Evolutionary conservation across 768 basidiomycete species (phyloP).

Genomic region (Mycena filopes): DNA sequence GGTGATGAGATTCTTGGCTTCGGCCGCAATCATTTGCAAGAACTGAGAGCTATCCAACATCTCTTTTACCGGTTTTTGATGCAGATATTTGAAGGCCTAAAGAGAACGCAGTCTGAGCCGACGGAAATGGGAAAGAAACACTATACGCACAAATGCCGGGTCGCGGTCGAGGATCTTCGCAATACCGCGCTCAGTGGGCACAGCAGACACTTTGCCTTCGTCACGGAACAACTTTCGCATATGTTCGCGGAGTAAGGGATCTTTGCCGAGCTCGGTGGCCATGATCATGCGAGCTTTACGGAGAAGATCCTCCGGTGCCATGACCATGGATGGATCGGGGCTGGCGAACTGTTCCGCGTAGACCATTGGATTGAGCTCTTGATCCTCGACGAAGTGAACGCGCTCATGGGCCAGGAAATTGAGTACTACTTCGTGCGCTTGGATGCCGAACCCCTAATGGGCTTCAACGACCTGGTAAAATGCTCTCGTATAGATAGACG

Average conservation of each 20-base stretch:
- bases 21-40: slow-evolving; percentile 90
- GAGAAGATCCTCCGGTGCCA: slow-evolving; percentile 74
- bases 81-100: slow-evolving; percentile 95
- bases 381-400: slow-evolving; percentile 81
- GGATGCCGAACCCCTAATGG: slow-evolving; percentile 83
- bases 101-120: slow-evolving; percentile 11
- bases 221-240: slow-evolving; percentile 81
- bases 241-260: slow-evolving; percentile 85
- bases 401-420: slow-evolving; percentile 76
- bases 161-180: slow-evolving; percentile 81
- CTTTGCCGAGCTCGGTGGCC: slow-evolving; percentile 91
- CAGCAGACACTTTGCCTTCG: slow-evolving; percentile 80
- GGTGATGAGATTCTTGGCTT: slow-evolving; percentile 87
- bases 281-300: slow-evolving; percentile 84
- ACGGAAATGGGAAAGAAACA: neutral
- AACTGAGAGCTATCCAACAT: slow-evolving; percentile 84
- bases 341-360: slow-evolving; percentile 91
- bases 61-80: slow-evolving; percentile 75
- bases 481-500: slow-evolving; percentile 32
- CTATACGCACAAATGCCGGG: slow-evolving; percentile 70
- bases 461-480: neutral
- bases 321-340: slow-evolving; percentile 67
- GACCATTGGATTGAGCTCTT: slow-evolving; percentile 78
- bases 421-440: slow-evolving; percentile 83
- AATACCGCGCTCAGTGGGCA: slow-evolving; percentile 89